Evolutionary conservation across 495 filamentous ascomycete species (phyloP), one percentile per base, ranked within the genome.

Genomic region (Cercophora sp.): DNA sequence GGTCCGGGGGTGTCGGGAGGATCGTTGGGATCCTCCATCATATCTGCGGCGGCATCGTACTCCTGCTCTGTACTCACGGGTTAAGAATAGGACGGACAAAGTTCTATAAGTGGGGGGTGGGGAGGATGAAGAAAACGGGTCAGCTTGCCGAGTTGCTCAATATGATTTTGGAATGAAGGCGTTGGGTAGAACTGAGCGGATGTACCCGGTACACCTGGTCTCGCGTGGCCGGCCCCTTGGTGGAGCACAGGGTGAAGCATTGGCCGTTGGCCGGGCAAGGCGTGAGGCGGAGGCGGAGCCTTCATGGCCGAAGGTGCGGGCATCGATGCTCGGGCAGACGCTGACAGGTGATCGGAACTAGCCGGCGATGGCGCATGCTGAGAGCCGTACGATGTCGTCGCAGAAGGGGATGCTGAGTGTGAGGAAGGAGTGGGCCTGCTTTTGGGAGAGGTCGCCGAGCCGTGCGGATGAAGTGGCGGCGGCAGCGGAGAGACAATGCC

Each of bases 91-190:
- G 85, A 88, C 84, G 56, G 79, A 81, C 83, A 85, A 64, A 85
- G 85, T 76, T 86, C 81, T 76, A 79, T 80, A 62, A 74, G 73
- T 77, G 50, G 68, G 68, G 52, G 10, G 36, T 59, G 59, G 59
- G 61, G 66, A 59, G 56, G 55, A 70, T 71, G 68, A 75, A 79
- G 57, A 66, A 78, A 74, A 72, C 65, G 81, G 84, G 85, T 65
- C 74, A 84, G 77, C 92, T 88, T 91, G 88, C 93, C 93, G 75
- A 98, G 86, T 79, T 96, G 91, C 71, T 96, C 87, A 69, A 92
- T 89, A 74, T 97, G 93, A 68, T 86, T 90, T 66, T 95, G 88
- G 68, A 95, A 96, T 19, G 71, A 72, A 10, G 87, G 82, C 49
- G 89, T 85, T 31, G 87, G 84, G 58, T 93, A 96, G 70, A 86